These are phyloP conservation scores for Debaryomycetaceae sp. DNA, from an alignment of 1,139 yeast species.

Conservation along the genomic window DNA sequence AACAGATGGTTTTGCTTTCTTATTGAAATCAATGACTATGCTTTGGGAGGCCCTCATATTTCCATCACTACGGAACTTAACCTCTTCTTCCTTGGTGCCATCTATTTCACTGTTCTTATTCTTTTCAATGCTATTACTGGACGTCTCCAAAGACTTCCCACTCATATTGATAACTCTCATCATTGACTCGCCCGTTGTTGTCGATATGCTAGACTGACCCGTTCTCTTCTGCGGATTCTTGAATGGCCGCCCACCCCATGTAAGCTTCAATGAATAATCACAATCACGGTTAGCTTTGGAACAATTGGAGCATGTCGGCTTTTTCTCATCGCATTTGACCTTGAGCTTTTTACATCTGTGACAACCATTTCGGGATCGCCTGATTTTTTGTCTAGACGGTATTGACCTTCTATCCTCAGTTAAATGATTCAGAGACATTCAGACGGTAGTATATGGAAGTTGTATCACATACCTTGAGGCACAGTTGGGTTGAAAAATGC, in stretches of 20 bases:
- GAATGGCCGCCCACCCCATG: conserved; percentile 79
- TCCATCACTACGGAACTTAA: neutral
- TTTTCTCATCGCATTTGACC: conserved; percentile 69
- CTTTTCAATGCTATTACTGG: neutral
- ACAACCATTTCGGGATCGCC: conserved; percentile 50
- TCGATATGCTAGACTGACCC: neutral
- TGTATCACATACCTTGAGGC: neutral
- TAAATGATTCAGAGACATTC: no score
- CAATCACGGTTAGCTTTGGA: conserved; percentile 44
- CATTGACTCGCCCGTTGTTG: neutral
- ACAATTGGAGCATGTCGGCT: conserved; percentile 66
- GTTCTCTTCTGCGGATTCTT: conserved; percentile 31
- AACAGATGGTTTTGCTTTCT: neutral
- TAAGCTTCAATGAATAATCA: conserved; percentile 62
- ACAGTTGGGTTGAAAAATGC: no score
- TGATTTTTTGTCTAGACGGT: conserved; percentile 1
- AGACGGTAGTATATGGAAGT: no score
- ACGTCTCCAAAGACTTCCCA: neutral
- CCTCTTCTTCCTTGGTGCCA: neutral
- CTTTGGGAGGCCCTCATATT: neutral
- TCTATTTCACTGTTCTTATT: neutral
- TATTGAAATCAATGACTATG: neutral
- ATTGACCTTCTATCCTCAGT: neutral
- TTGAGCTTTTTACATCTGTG: conserved; percentile 66
- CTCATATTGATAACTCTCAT: neutral